Percentiles rank a stretch among this genome's conserved stretches.
These are phyloP conservation scores for Lachancea sp. DNA, from an alignment of 805 yeast species.

Conservation along the genomic window DNA sequence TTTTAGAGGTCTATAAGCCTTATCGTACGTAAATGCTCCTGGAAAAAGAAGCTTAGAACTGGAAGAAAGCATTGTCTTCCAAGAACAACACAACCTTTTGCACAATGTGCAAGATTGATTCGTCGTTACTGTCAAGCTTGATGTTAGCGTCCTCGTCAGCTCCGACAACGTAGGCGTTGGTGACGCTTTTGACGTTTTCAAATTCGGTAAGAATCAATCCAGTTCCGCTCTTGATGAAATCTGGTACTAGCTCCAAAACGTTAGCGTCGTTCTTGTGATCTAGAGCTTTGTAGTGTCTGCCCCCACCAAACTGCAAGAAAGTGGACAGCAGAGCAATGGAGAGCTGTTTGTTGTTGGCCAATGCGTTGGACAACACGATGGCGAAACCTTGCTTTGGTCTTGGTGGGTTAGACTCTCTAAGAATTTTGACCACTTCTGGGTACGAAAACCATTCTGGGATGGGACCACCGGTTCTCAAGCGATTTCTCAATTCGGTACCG, in stretches of 20 bases:
- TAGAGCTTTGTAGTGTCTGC: conserved; percentile 57
- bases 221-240: conserved; percentile 65
- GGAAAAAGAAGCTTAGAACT: conserved; percentile 31
- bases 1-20: background rate
- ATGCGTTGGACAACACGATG: conserved; percentile 54
- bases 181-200: conserved; percentile 8
- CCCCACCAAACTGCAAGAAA: conserved; percentile 81
- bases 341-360: conserved; percentile 57
- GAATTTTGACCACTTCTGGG: conserved; percentile 88
- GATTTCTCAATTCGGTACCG: conserved; percentile 89
- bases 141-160: conserved; percentile 52
- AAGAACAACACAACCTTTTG: conserved; percentile 66
- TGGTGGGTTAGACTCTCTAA: conserved; percentile 91
- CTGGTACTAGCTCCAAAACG: conserved; percentile 51
- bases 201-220: conserved; percentile 66
- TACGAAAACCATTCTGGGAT: conserved; percentile 97
- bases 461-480: conserved; percentile 76
- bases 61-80: conserved; percentile 79
- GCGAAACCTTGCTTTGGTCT: conserved; percentile 86
- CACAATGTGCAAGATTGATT: conserved; percentile 61
- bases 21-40: background rate
- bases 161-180: conserved; percentile 39
- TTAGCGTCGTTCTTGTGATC: conserved; percentile 59
- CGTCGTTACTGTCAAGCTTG: conserved; percentile 46
- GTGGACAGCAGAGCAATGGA: conserved; percentile 84